These are phyloP conservation scores for Cladosporium sp. DNA, from an alignment of 2,329 filamentous ascomycete genomes.

Conservation along the genomic window DNA sequence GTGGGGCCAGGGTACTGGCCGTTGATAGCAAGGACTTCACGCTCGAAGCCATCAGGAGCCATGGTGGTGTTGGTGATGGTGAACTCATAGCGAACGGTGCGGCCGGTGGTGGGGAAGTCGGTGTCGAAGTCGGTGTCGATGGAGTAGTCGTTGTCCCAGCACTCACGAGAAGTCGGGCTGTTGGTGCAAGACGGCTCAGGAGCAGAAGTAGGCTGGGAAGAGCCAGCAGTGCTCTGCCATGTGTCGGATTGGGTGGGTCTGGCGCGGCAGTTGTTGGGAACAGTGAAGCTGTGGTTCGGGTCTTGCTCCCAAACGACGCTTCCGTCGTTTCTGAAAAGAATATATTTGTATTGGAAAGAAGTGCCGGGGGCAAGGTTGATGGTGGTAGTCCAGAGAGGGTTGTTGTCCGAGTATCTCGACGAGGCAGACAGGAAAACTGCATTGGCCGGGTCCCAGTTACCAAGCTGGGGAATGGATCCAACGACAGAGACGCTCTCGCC, in stretches of 20 bases:
- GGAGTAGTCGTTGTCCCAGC: conserved; percentile 26
- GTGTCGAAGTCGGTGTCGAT: conserved; percentile 33
- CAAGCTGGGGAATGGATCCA: conserved; percentile 56
- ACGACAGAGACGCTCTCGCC: conserved; percentile 64
- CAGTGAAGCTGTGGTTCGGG: conserved; percentile 39
- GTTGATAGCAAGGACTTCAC: conserved; percentile 49
- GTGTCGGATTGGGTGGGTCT: conserved; percentile 34
- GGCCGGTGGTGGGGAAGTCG: conserved; percentile 29
- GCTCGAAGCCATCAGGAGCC: conserved; percentile 39
- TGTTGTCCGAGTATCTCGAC: conserved; percentile 50
- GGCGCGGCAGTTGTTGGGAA: conserved; percentile 35
- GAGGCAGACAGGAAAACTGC: conserved; percentile 55
- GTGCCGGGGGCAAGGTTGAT: conserved; percentile 53
- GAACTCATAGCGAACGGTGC: conserved; percentile 36
- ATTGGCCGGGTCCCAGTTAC: conserved; percentile 52
- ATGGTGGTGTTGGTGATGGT: conserved; percentile 41
- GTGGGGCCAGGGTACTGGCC: conserved; percentile 56
- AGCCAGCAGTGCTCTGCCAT: conserved; percentile 30
- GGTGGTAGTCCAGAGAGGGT: conserved; percentile 58
- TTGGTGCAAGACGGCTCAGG: conserved; percentile 27
- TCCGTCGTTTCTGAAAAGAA: conserved; percentile 54
- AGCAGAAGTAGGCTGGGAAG: conserved; percentile 13
- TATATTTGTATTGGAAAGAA: conserved; percentile 55
- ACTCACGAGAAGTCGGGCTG: conserved; percentile 22
- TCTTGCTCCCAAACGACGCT: conserved; percentile 61